Percentiles rank a stretch among this genome's conserved stretches.
Conservation (phyloP, 2,329 filamentous ascomycete species). For the Paraconiothyrium brasiliense region DNA sequence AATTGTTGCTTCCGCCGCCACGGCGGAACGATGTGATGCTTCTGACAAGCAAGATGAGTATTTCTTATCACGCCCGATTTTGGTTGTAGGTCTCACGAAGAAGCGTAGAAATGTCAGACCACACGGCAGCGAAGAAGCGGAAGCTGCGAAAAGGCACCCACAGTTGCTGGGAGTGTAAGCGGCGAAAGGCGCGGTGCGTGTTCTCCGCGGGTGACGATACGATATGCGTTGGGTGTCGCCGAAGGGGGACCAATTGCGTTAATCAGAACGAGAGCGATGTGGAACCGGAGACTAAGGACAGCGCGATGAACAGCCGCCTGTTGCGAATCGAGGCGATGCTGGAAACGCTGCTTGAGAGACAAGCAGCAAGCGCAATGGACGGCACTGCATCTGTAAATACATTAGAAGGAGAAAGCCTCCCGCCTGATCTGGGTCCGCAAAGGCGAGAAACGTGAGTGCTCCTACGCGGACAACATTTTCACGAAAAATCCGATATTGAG, state of each 20-base stretch:
- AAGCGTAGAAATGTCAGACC: neutral
- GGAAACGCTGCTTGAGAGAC: constrained; percentile 8
- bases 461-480: neutral
- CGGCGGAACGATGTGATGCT: neutral
- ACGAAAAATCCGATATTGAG: neutral
- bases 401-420: neutral
- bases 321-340: constrained; percentile 16
- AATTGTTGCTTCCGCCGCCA: neutral
- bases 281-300: neutral
- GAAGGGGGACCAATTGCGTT: constrained; percentile 21
- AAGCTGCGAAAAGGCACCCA: constrained; percentile 52
- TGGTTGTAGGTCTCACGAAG: neutral
- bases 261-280: constrained; percentile 18
- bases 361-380: neutral
- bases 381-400: neutral
- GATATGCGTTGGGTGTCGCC: constrained; percentile 21
- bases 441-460: neutral
- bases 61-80: neutral
- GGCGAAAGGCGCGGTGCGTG: constrained; percentile 36
- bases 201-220: constrained; percentile 19
- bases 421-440: neutral
- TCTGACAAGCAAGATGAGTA: neutral
- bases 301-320: constrained; percentile 7
- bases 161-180: constrained; percentile 52
- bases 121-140: constrained; percentile 24